Conservation (phyloP, 208 protist genomes). For the Leishmania gerbilli region DNA sequence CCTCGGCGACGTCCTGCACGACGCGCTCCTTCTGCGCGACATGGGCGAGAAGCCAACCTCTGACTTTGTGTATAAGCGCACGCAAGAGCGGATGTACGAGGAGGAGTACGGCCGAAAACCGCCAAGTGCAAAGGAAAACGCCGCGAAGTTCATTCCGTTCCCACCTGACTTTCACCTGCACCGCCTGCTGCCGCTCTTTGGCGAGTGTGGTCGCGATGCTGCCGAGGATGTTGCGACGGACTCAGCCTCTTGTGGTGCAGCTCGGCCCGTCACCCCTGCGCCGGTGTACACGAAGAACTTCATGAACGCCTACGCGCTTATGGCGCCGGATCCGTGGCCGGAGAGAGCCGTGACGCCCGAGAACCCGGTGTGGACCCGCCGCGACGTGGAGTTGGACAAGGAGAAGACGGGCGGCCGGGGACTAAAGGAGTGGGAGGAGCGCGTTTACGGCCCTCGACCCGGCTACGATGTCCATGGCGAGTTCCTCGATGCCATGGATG, state of each 20-base stretch:
- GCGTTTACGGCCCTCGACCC: slow-evolving; percentile 61
- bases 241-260: neutral
- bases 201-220: neutral
- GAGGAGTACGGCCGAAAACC: slow-evolving; percentile 81
- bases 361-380: slow-evolving; percentile 80
- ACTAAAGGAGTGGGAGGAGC: slow-evolving; percentile 45
- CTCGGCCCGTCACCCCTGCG: neutral
- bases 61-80: slow-evolving; percentile 87
- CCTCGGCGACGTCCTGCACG: slow-evolving; percentile 81
- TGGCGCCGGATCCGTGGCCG: slow-evolving; percentile 76
- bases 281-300: slow-evolving; percentile 31
- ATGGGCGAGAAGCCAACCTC: slow-evolving; percentile 74
- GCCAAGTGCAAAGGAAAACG: slow-evolving; percentile 62
- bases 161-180: slow-evolving; percentile 70
- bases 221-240: neutral
- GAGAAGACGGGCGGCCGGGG: slow-evolving; percentile 40
- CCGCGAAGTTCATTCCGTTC: slow-evolving; percentile 73
- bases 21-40: slow-evolving; percentile 76
- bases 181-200: slow-evolving; percentile 57
- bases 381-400: slow-evolving; percentile 48
- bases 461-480: slow-evolving; percentile 63
- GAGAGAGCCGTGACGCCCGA: slow-evolving; percentile 64
- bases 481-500: slow-evolving; percentile 80
- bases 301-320: slow-evolving; percentile 35
- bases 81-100: slow-evolving; percentile 86